Conservation (phyloP, 2,329 filamentous ascomycete genomes). For the Alternaria metachromatica region DNA sequence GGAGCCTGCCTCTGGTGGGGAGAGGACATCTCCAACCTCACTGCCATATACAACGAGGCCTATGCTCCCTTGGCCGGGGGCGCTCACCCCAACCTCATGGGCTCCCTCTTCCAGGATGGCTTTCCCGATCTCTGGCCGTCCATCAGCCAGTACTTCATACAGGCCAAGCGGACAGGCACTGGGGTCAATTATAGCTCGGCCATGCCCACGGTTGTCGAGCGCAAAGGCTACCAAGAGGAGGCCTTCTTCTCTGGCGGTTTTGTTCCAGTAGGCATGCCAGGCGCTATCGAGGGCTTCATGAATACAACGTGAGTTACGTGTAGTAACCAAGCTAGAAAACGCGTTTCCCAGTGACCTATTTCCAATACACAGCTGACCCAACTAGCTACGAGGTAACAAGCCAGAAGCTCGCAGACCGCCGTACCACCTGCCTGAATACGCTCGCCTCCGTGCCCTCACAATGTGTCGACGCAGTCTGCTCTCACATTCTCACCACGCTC, state of each 20-base stretch:
- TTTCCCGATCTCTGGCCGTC: constrained; percentile 39
- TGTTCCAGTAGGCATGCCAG: constrained; percentile 37
- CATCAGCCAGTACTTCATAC: constrained; percentile 34
- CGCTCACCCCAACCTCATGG: constrained; percentile 43
- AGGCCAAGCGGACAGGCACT: constrained; percentile 27
- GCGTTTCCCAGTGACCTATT: background rate
- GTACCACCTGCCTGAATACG: constrained; percentile 40
- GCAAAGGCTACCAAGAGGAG: constrained; percentile 40
- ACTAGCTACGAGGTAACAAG: constrained; percentile 40
- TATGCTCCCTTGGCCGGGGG: constrained; percentile 37
- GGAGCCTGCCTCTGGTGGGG: constrained; percentile 46
- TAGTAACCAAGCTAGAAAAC: background rate
- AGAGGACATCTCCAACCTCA: constrained; percentile 26
- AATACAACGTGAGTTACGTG: constrained; percentile 12
- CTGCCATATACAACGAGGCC: constrained; percentile 44
- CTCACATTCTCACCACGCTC: constrained; percentile 39
- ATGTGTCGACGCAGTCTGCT: constrained; percentile 26
- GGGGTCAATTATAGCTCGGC: constrained; percentile 36
- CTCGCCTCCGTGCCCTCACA: constrained; percentile 37
- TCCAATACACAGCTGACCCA: background rate
- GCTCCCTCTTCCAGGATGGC: constrained; percentile 33
- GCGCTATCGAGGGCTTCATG: constrained; percentile 27
- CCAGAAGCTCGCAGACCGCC: constrained; percentile 40
- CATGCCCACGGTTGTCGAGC: constrained; percentile 33
- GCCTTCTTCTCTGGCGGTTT: constrained; percentile 43